Evolutionary conservation across 495 filamentous ascomycete genomes (phyloP).

Genomic region (Aspergillus steynii): DNA sequence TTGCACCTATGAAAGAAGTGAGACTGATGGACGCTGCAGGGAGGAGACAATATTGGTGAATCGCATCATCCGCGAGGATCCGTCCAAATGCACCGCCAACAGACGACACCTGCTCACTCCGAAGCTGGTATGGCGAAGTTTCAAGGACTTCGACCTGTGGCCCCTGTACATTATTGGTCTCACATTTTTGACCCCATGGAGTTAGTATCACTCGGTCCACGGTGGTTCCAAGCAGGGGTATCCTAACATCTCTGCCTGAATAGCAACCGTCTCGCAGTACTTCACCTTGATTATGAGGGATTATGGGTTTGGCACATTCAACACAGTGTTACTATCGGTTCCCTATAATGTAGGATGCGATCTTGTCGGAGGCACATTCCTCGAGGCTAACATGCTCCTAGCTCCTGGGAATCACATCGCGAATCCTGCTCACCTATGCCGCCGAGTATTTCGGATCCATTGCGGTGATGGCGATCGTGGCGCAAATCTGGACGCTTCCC

Average conservation of each 20-base stretch:
- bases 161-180: conserved; percentile 57
- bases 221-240: background rate
- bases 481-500: conserved; percentile 57
- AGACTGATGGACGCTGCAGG: conserved; percentile 8
- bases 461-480: conserved; percentile 44
- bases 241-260: conserved; percentile 1
- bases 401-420: conserved; percentile 35
- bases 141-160: conserved; percentile 57
- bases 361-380: background rate
- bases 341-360: conserved; percentile 30
- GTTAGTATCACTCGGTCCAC: conserved; percentile 7
- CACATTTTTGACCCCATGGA: conserved; percentile 50
- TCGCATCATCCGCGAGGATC: conserved; percentile 71
- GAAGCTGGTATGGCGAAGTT: conserved; percentile 45
- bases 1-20: background rate
- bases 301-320: conserved; percentile 64
- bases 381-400: conserved; percentile 23
- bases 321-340: conserved; percentile 65
- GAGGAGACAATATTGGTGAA: conserved; percentile 70
- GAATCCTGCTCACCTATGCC: conserved; percentile 50
- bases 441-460: conserved; percentile 52
- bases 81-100: conserved; percentile 66
- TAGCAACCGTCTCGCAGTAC: conserved; percentile 47
- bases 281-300: conserved; percentile 61
- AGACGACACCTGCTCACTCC: conserved; percentile 55